These are phyloP conservation scores for Myxozyma vanderwaltii DNA, from an alignment of 805 yeast genomes.

Conservation along the genomic window DNA sequence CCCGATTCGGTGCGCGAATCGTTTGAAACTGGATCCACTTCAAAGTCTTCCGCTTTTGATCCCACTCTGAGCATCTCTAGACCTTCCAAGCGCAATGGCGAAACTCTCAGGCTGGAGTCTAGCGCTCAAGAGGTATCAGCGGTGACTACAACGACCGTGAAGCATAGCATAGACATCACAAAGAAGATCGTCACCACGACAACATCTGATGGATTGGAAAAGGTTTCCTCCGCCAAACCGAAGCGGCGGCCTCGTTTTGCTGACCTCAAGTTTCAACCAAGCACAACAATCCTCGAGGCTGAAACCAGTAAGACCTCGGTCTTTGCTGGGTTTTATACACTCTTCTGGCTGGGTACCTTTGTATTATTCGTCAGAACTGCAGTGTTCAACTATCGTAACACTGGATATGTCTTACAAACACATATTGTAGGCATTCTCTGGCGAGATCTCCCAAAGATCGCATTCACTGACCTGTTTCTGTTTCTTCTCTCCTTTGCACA, in stretches of 20 bases:
- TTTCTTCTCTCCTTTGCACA: constrained; percentile 67
- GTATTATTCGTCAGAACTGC: constrained; percentile 56
- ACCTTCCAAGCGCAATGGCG: not conserved
- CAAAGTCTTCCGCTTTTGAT: not conserved
- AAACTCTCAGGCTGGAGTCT: not conserved
- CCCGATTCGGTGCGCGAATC: not conserved
- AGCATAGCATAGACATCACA: not conserved
- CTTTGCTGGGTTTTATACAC: constrained; percentile 79
- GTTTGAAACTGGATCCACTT: not conserved
- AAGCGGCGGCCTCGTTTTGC: constrained; percentile 54
- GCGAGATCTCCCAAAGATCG: constrained; percentile 67
- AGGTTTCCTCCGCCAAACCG: not conserved
- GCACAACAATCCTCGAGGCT: constrained; percentile 58
- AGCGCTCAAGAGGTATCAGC: not conserved
- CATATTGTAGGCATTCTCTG: constrained; percentile 60
- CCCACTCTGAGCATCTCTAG: not conserved
- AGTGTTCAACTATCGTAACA: constrained; percentile 53
- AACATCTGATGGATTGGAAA: not conserved
- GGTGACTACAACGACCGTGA: not conserved
- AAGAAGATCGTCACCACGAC: not conserved
- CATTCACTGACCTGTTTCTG: constrained; percentile 71
- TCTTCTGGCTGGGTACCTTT: constrained; percentile 72
- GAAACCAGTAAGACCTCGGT: constrained; percentile 45
- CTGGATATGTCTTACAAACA: constrained; percentile 52
- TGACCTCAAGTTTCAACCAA: constrained; percentile 52